phyloP scores from a whole-genome alignment of 176 grass and related monocot species.

The Carex pumila region DNA sequence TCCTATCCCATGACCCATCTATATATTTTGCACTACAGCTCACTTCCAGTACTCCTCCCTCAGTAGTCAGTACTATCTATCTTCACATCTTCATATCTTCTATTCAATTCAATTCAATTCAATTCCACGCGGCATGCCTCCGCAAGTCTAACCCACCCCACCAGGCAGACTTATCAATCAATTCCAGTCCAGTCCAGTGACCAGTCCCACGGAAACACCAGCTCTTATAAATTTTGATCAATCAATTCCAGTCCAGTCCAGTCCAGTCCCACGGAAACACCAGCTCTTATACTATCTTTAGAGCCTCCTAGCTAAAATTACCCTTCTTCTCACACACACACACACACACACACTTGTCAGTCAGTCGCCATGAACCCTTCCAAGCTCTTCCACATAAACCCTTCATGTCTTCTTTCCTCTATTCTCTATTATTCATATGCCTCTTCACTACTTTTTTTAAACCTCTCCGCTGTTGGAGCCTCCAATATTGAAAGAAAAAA shows the following conservation, averaged over 20 bases:
- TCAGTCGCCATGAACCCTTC: neutral
- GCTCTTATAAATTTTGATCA: conserved; percentile 8
- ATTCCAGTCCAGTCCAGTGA: neutral
- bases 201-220: neutral
- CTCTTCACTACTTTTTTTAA: neutral
- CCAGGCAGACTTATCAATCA: neutral
- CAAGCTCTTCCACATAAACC: neutral
- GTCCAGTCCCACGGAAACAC: too few species aligned
- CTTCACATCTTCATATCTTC: too few species aligned
- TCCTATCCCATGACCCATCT: neutral
- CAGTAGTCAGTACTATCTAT: too few species aligned
- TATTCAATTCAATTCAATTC: neutral
- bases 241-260: too few species aligned
- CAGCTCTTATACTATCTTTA: neutral
- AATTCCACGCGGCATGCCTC: conserved; percentile 15
- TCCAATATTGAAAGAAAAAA: conserved; percentile 45
- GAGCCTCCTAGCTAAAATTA: neutral
- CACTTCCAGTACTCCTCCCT: conserved; percentile 24
- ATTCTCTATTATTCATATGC: neutral
- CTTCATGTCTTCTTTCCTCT: neutral
- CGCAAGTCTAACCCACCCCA: neutral
- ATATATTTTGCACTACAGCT: conserved; percentile 39
- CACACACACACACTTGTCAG: too few species aligned
- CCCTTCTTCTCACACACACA: neutral
- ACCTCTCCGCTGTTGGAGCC: conserved; percentile 10